Evolutionary conservation across 2,329 filamentous ascomycete genomes (phyloP), one percentile per base, ranked within the genome.

Genomic region (Metarhizium humberi): DNA sequence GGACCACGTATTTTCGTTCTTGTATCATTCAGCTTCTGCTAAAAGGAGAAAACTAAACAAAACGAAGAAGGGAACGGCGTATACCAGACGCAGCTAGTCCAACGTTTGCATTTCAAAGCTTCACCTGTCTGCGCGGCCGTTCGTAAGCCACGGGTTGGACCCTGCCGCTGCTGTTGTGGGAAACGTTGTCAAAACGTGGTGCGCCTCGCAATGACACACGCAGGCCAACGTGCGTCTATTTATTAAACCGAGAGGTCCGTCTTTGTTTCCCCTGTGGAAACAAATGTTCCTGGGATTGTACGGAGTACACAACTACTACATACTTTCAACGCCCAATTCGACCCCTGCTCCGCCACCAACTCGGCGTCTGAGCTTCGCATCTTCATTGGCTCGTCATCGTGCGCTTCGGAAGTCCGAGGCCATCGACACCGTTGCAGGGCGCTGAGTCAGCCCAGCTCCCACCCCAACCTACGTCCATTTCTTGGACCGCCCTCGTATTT

Each of bases 401-500:
- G 6, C 38, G 16, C 46, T n/a, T 51, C 53, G 53, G 48, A 55
- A 42, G 29, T 55, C 53, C 53, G 53, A 55, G 53, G 14, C 13
- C n/a, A 4, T 43, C 14, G 40, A 43, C 40, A 18, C 13, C 16
- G 42, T 18, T 11, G 6, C 2, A 6, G n/a, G 42, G 2, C 16
- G 45, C 20, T 56, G 43, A 56, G 36, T 53, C 16, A 56, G 38
- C 50, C 6, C 10, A 14, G 5, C 11, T 11, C 20, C 3, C 20
- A 25, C 20, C 34, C 7, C 29, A 18, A 13, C 25, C 36, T 14
- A 38, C 30, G 4, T 6, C 13, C 13, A 25, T 4, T 13, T 25
- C 38, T 3, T 34, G 30, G 30, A 18, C 50, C 10, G 47, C 32
- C 4, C 56, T 69, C 67, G 67, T 64, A 70, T 60, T 59, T 70